Base-by-base conservation (phyloP, 768 basidiomycete genomes). In the Botryobasidium botryosum region DNA sequence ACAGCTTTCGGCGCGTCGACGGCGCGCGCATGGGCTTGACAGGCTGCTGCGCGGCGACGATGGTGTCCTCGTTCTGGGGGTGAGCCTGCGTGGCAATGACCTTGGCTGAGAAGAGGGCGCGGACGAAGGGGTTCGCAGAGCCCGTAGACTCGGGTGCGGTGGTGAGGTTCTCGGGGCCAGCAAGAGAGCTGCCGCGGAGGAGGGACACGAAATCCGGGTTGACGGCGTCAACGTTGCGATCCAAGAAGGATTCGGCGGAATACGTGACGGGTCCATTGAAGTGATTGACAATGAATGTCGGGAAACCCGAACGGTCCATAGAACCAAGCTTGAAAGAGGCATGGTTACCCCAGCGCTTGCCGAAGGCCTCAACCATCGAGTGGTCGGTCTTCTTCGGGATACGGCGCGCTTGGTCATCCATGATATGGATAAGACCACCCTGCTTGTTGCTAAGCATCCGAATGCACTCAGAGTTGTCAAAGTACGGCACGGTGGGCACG, bases 11-110 rank as follows among this genome's bases (percentile, higher is more conserved):
- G 38, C 86, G 69, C 0, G 80, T 92, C 0, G 87, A 92, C 0
- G 91, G 91, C 0, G 83, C 76, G 6, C 91, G 77, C 78, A 94
- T 86, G 0, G 92, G 92, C 61, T 91, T 88, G 51, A 88, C 78
- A 28, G 78, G 77, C 58, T 94, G 90, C 57, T 90, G 87, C 0
- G 88, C 90, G 4, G 88, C 74, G 13, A 96, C 91, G 49, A 96
- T 91, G 0, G 91, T 94, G 41, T 92, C 90, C 55, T 96, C 88
- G 54, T 91, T 80, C 50, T 79, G 67, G 0, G 92, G 90, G 56
- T 96, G 90, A 0, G 79, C 84, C 56, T 88, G 79, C 0, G 87
- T 92, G 0, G 88, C 85, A 50, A 99, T 88, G 2, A 81, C 79
- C 56, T 86, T 87, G 31, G 68, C 74, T 0, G 79, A 79, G 62